Evolutionary conservation across 768 basidiomycete genomes (phyloP), one percentile per base, ranked within the genome.

Genomic region (Neoboletus subvelutipes): DNA sequence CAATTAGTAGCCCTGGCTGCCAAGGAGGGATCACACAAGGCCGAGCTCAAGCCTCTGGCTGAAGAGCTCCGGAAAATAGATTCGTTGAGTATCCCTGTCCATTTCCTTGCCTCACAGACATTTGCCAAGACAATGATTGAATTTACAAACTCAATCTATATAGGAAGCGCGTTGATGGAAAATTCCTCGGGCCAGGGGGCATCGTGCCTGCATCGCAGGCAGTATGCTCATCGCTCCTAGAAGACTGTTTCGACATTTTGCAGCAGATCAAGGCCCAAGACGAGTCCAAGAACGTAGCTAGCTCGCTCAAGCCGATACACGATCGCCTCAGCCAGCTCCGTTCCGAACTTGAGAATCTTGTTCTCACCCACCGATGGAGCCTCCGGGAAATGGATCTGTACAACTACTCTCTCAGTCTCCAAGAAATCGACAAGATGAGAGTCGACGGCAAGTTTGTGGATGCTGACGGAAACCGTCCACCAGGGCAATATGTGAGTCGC

Each of bases 401-500:
- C 81, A 98, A 93, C 73, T 98, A 96, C 73, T 92, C 92, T 22
- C 78, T 94, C 52, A 92, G 92, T 70, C 75, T 99, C 59, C 88
- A 94, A 67, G 95, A 98, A 72, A 95, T 99, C 40, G 97, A 99
- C 74, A 88, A 90, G 73, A 94, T 98, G 94, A 78, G 97, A 24
- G 84, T 98, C 7, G 94, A 98, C 60, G 97, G 97, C 55, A 96
- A 97, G 74, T 99, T 98, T 68, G 87, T 96, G 7, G 95, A 98
- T 67, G 80, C 88, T 0, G 94, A 98, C 40, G 97, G 95, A 3
- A 89, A 93, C 68, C 81, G 88, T 50, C 94, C 96, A 3, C 78
- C 88, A 53, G 96, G 97, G 11, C 97, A 99, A 88, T 97, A 92
- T 71, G 97, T 95, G 62, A 63, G 90, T 75, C 18, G 2, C 24